phyloP scores from a whole-genome alignment of 148 eudicot species.

The Mesembryanthemum crystallinum region DNA sequence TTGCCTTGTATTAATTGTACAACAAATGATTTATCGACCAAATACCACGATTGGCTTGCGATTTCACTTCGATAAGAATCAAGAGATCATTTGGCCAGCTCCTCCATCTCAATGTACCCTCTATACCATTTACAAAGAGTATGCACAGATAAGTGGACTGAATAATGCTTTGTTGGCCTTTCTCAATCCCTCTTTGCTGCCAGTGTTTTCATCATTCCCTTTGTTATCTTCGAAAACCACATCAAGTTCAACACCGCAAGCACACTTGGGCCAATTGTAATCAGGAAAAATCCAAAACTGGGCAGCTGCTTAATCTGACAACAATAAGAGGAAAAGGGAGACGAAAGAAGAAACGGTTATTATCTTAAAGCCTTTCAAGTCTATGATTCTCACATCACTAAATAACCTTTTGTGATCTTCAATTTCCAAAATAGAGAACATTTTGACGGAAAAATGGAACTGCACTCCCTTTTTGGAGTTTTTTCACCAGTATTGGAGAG shows the following conservation, averaged over 20 bases:
- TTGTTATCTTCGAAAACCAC: slow-evolving; percentile 88
- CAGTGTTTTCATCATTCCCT: slow-evolving; percentile 79
- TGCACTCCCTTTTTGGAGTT: too few species aligned
- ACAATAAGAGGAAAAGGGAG: not conserved
- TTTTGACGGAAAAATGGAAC: too few species aligned
- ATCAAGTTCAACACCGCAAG: slow-evolving; percentile 60
- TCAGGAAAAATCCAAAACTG: slow-evolving; percentile 49
- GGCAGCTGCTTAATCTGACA: slow-evolving; percentile 61
- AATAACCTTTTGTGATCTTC: too few species aligned
- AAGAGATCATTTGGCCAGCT: slow-evolving; percentile 9
- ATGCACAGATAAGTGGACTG: slow-evolving; percentile 9
- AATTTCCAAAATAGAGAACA: too few species aligned
- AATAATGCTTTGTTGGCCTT: not conserved
- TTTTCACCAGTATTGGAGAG: too few species aligned
- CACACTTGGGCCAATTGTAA: slow-evolving; percentile 44
- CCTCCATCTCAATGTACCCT: not conserved
- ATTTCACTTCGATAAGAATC: slow-evolving; percentile 1
- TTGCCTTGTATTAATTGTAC: not conserved
- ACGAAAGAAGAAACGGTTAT: not conserved
- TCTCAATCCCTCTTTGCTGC: slow-evolving; percentile 41
- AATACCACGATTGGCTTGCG: slow-evolving; percentile 3
- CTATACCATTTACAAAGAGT: slow-evolving; percentile 15
- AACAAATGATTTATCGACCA: slow-evolving; percentile 1
- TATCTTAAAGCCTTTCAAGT: not conserved
- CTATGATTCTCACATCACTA: not conserved